Conservation (phyloP, 441 rosid genomes). For the Adansonia grandidieri region DNA sequence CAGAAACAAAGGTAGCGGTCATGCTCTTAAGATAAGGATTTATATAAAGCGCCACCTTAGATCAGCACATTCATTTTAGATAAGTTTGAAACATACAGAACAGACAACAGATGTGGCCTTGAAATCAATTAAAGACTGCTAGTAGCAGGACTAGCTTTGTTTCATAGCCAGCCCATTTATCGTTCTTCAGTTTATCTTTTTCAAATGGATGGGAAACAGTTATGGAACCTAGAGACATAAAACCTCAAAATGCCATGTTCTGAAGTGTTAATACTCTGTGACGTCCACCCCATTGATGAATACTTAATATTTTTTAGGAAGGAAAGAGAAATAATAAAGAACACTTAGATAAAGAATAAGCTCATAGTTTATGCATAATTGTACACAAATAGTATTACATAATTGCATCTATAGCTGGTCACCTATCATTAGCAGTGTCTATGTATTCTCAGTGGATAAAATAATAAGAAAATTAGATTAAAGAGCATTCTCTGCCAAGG, state of each 20-base stretch:
- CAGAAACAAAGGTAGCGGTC: neutral
- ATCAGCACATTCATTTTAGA: neutral
- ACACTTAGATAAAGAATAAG: neutral
- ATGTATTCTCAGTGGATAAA: constrained; percentile 13
- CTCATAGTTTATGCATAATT: constrained; percentile 7
- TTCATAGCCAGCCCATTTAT: neutral
- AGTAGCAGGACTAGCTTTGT: neutral
- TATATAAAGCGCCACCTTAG: neutral
- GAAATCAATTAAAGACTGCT: constrained; percentile 1
- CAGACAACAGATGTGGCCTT: constrained; percentile 1
- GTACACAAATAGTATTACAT: neutral
- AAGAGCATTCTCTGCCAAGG: constrained; percentile 4
- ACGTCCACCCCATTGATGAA: neutral
- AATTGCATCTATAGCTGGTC: constrained; percentile 7
- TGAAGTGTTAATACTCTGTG: neutral
- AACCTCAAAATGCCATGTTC: neutral
- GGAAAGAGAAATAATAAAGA: neutral
- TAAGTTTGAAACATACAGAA: neutral
- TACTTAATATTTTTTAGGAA: neutral
- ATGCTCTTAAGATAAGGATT: neutral
- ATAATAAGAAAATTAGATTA: neutral
- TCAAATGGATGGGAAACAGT: neutral
- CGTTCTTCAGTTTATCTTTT: neutral
- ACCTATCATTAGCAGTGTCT: neutral
- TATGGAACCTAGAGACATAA: neutral